Evolutionary conservation across 306 rosid genomes (phyloP), one percentile per base, ranked within the genome.

Genomic region (Abrus precatorius): DNA sequence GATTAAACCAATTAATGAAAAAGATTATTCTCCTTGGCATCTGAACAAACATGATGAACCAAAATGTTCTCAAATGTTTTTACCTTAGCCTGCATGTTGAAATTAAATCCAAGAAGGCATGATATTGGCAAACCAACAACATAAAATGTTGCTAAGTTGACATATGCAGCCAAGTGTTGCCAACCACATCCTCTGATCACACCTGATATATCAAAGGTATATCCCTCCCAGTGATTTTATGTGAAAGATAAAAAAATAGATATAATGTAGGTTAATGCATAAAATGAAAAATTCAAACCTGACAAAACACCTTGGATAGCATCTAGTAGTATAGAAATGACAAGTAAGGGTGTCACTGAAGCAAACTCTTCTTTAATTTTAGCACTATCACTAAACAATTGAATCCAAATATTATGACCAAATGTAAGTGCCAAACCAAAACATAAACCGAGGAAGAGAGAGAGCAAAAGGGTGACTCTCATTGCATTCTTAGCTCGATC

Each of bases 131-230:
- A 77, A 55, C 97, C 99, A 66, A 93, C 79, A 5, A 88, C 68
- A 81, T 90, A 95, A 79, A 88, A 95, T 6, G 89, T 71, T 14
- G 76, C 90, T 76, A 93, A 86, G 84, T 95, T 93, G 30, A 89
- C 87, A 74, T 59, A 87, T 40, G 84, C 89, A 50, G 79, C 98
- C 54, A 93, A 76, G 28, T 91, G 92, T 80, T 93, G 98, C 92
- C 89, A 89, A 10, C 97, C 98, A 52, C 93, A 84, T 72, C 98
- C 99, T 89, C 98, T 90, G 9, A 85, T 89, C 82, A 89, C 97
- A 27, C 98, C 98, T 95, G 85, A 64, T 82, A 34, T 2, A 75
- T 72, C 56, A 49, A 75, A 83, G 10, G 12, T 57, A 77, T 20
- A 20, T 20, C 20, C 20, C 20, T 20, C 20, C 20, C 20, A 20